Evolutionary conservation across 2,329 filamentous ascomycete genomes (phyloP).

Genomic region (Aspergillus japonicus): DNA sequence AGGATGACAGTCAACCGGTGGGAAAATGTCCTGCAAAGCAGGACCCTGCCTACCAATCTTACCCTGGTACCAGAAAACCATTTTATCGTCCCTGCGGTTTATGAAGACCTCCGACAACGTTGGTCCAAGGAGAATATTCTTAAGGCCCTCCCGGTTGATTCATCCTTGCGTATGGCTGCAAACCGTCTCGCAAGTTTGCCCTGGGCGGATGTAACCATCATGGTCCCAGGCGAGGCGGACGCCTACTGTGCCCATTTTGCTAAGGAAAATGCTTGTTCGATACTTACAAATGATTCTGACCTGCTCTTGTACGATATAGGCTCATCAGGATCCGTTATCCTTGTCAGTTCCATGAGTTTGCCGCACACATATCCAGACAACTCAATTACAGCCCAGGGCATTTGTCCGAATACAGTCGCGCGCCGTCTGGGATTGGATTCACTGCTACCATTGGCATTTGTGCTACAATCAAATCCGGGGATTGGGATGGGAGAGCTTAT

Average conservation of each 20-base stretch:
- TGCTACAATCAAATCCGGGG: slow-evolving; percentile 34
- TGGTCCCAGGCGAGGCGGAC: slow-evolving; percentile 85
- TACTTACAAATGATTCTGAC: slow-evolving; percentile 84
- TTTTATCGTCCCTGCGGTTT: slow-evolving; percentile 74
- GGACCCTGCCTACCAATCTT: slow-evolving; percentile 26
- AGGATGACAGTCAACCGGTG: slow-evolving; percentile 13
- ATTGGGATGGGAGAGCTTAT: slow-evolving; percentile 31
- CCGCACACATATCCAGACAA: slow-evolving; percentile 13
- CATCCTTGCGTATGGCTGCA: slow-evolving; percentile 30
- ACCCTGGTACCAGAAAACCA: slow-evolving; percentile 53
- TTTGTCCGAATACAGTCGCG: slow-evolving; percentile 40
- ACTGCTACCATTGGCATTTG: slow-evolving; percentile 41
- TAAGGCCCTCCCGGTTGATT: slow-evolving; percentile 13
- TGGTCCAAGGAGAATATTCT: slow-evolving; percentile 33
- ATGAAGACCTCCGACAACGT: slow-evolving; percentile 64
- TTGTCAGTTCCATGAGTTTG: slow-evolving; percentile 64
- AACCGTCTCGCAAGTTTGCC: slow-evolving; percentile 20
- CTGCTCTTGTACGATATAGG: slow-evolving; percentile 73
- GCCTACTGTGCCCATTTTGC: slow-evolving; percentile 70
- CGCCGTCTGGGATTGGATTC: slow-evolving; percentile 33
- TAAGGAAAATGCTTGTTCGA: slow-evolving; percentile 54
- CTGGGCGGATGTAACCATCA: slow-evolving; percentile 45
- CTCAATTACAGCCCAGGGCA: slow-evolving; percentile 32
- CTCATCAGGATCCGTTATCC: slow-evolving; percentile 59
- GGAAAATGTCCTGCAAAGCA: slow-evolving; percentile 28